Evolutionary conservation across 1,284 basidiomycete genomes (phyloP), one percentile per base, ranked within the genome.

Genomic region (Sporisorium exsertum): DNA sequence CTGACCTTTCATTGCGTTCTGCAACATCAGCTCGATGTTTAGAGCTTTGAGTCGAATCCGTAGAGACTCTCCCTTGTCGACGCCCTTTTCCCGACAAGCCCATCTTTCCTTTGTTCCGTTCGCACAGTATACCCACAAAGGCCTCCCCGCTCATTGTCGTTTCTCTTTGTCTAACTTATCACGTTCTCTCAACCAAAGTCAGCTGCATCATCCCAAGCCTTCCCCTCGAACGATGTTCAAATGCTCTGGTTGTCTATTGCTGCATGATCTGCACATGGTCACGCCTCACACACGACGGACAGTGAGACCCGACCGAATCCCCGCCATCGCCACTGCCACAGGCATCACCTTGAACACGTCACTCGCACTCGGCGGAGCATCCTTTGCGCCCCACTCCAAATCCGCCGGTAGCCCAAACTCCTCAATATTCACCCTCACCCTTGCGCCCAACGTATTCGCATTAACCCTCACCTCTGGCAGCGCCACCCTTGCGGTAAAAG

Each of bases 381-480:
- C 63, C 15, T 22, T 27, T 1, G 49, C 18, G 12, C 55, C 53
- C 78, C 78, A 79, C 40, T 68, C 67, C 42, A 74, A 27, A 62
- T 74, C 78, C 2, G 75, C 78, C 1, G 67, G 67, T 18, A 66
- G 35, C 8, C 64, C 68, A 15, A 79, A 45, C 35, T 70, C 58
- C 3, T 58, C 58, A 20, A 81, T 56, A 13, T 71, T 52, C 6
- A 80, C 73, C 16, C 77, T 58, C 0, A 82, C 64, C 8, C 56
- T 57, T 0, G 68, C 77, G 13, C 56, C 33, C 3, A 74, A 50
- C 1, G 67, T 75, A 4, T 49, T 22, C 0, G 2, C 26, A 42
- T 66, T 75, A 15, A 78, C 22, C 8, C 81, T 65, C 2, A 79
- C 57, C 8, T 79, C 73, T 8, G 70, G 18, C 2, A 79, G 52